These are phyloP conservation scores for Amanita exitialis DNA, from an alignment of 768 basidiomycete species.

Conservation along the genomic window DNA sequence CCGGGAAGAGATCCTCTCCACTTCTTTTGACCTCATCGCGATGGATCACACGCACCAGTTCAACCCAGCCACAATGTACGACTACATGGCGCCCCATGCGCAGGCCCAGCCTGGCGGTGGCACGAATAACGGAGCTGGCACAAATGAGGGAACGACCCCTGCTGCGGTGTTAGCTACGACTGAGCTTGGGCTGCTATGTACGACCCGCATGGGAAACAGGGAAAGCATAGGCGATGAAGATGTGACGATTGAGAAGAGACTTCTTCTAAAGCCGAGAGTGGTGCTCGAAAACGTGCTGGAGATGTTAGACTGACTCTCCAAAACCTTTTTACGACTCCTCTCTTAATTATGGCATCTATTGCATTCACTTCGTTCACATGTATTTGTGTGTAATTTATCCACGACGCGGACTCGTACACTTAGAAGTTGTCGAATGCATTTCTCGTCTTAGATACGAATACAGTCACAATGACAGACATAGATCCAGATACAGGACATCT, in stretches of 20 bases:
- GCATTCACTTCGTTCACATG: too few species aligned
- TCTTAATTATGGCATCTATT: too few species aligned
- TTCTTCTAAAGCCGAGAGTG: conserved; percentile 65
- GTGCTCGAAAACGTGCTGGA: conserved; percentile 61
- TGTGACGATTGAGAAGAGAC: conserved; percentile 41
- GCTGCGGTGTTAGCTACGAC: conserved; percentile 57
- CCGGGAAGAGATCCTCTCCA: conserved; percentile 69
- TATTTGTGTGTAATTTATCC: too few species aligned
- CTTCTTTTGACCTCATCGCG: conserved; percentile 61
- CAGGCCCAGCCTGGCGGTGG: not conserved
- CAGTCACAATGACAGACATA: not conserved
- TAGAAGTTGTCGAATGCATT: too few species aligned
- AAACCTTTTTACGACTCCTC: too few species aligned
- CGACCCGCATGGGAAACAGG: conserved; percentile 32
- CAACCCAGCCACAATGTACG: conserved; percentile 22
- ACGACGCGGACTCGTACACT: too few species aligned
- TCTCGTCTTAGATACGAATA: not conserved
- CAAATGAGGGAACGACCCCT: conserved; percentile 47
- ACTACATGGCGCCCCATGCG: conserved; percentile 20
- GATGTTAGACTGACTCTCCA: conserved; percentile 19
- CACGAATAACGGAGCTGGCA: conserved; percentile 23
- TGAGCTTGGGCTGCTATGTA: conserved; percentile 61
- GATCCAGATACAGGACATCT: not conserved
- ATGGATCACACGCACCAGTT: conserved; percentile 44
- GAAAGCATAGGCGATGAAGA: conserved; percentile 20